Percentiles rank a stretch among this genome's conserved stretches.
Conservation (phyloP, 768 basidiomycete genomes). For the Lentinula boryana region DNA sequence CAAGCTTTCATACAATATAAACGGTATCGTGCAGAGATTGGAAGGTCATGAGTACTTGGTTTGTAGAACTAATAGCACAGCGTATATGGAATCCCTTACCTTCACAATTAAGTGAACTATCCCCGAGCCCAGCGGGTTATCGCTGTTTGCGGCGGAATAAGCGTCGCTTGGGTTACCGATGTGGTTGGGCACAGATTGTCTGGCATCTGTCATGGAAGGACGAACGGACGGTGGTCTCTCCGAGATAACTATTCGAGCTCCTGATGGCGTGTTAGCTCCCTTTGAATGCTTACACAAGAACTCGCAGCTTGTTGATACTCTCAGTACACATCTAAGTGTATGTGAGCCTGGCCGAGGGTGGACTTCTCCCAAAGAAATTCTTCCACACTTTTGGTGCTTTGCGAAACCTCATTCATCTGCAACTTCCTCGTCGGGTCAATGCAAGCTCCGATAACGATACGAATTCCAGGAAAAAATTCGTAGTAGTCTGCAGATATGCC, state of each 20-base stretch:
- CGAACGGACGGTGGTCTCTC: slow-evolving; percentile 12
- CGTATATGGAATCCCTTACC: no score
- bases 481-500: slow-evolving; percentile 19
- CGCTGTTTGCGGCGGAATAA: slow-evolving; percentile 25
- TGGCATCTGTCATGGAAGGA: slow-evolving; percentile 9
- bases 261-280: slow-evolving; percentile 13
- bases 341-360: slow-evolving; percentile 31
- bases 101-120: slow-evolving; percentile 12
- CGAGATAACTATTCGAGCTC: slow-evolving; percentile 23
- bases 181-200: slow-evolving; percentile 13
- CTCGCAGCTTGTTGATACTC: slow-evolving; percentile 5
- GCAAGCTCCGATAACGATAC: slow-evolving; percentile 38
- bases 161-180: slow-evolving; percentile 24
- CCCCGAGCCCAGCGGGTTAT: slow-evolving; percentile 20
- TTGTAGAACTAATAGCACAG: no score
- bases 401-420: slow-evolving; percentile 31
- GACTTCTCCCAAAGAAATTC: slow-evolving; percentile 26
- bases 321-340: slow-evolving; percentile 29
- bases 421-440: slow-evolving; percentile 31
- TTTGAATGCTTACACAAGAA: not conserved
- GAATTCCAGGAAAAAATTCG: slow-evolving; percentile 27
- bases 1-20: no score
- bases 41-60: no score
- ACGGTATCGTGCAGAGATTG: no score
- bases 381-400: slow-evolving; percentile 26